Percentiles rank a stretch among this genome's conserved stretches.
Conservation (phyloP, 2,329 filamentous ascomycete species). For the Talaromyces funiculosus region DNA sequence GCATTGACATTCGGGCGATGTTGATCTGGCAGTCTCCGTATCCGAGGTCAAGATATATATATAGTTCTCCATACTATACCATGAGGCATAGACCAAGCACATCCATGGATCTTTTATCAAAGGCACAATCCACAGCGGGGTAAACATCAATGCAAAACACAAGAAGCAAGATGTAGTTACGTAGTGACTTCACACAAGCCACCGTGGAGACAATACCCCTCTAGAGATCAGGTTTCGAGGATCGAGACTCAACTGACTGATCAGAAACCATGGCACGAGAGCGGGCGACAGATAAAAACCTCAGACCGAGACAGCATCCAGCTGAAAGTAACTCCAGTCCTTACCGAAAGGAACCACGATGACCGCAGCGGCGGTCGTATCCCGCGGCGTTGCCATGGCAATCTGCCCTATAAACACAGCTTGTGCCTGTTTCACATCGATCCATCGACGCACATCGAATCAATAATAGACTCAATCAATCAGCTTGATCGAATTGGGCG, state of each 20-base stretch:
- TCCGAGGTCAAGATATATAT: neutral
- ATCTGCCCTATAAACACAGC: constrained; percentile 12
- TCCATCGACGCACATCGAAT: neutral
- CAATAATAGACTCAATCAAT: neutral
- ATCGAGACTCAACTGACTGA: neutral
- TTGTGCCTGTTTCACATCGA: constrained; percentile 7
- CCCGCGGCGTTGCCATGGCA: constrained; percentile 14
- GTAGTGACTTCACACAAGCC: neutral
- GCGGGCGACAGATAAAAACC: neutral
- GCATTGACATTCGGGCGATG: neutral
- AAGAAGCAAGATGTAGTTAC: neutral
- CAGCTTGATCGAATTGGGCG: constrained; percentile 2
- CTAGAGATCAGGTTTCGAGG: neutral
- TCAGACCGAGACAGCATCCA: neutral
- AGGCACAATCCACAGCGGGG: neutral
- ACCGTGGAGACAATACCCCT: neutral
- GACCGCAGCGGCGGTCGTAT: neutral
- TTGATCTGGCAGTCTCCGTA: neutral
- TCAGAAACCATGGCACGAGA: neutral
- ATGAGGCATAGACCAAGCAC: neutral
- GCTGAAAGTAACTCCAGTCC: neutral
- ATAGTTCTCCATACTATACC: neutral
- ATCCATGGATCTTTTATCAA: neutral
- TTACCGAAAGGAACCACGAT: neutral
- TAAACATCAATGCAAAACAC: neutral